These are phyloP conservation scores for Strigomonas culicis DNA, from an alignment of 208 protist genomes.

Conservation along the genomic window DNA sequence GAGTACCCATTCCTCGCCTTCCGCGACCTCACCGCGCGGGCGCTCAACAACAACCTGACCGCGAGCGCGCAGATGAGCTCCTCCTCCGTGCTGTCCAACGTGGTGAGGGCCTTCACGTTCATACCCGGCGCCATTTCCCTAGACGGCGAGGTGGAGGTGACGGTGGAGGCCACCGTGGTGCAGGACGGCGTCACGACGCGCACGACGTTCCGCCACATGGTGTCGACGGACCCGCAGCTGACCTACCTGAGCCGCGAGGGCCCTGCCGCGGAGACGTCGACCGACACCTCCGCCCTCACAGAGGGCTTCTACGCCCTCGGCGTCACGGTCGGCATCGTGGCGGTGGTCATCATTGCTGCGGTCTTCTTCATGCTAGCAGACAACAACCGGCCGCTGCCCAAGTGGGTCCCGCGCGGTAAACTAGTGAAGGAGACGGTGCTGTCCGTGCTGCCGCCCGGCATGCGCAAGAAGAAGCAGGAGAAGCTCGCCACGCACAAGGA, in stretches of 20 bases:
- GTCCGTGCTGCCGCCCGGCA: conserved; percentile 46
- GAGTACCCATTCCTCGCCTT: conserved; percentile 72
- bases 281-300: conserved; percentile 16
- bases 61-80: conserved; percentile 24
- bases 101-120: conserved; percentile 68
- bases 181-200: conserved; percentile 22
- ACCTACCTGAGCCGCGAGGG: conserved; percentile 72
- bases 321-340: conserved; percentile 43
- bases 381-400: conserved; percentile 70
- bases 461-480: conserved; percentile 41
- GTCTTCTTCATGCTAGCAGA: conserved; percentile 75
- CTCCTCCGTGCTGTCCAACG: conserved; percentile 21
- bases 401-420: conserved; percentile 78
- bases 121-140: conserved; percentile 59
- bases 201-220: conserved; percentile 49
- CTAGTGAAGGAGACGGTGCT: conserved; percentile 77
- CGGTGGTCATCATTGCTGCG: conserved; percentile 46
- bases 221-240: conserved; percentile 69
- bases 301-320: conserved; percentile 53
- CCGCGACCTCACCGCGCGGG: conserved; percentile 42
- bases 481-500: conserved; percentile 62
- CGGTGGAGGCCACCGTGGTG: conserved; percentile 43
- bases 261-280: conserved; percentile 14
- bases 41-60: conserved; percentile 43
- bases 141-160: conserved; percentile 53